phyloP scores from a whole-genome alignment of 140 eudicot species.

The Bidens hawaiensis region DNA sequence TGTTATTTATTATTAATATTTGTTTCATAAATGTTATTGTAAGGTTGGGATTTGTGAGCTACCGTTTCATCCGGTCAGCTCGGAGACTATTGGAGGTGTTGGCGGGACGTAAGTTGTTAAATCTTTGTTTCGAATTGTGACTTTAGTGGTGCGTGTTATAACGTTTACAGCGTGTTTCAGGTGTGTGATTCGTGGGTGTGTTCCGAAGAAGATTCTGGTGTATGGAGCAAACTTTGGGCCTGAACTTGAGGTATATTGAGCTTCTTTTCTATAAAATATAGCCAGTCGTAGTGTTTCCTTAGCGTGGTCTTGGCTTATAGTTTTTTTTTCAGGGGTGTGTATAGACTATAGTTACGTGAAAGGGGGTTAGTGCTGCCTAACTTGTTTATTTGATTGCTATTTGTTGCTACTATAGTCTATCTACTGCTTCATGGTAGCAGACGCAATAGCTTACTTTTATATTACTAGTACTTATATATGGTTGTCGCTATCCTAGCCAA shows the following conservation, averaged over 20 bases:
- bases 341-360: too few relatives aligned
- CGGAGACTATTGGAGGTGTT: slow-evolving; percentile 92
- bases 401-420: too few relatives aligned
- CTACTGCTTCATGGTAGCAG: too few relatives aligned
- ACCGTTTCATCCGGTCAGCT: slow-evolving; percentile 96
- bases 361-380: too few relatives aligned
- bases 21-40: neutral
- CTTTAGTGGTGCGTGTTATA: slow-evolving; percentile 7
- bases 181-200: slow-evolving; percentile 99
- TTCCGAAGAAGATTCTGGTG: slow-evolving; percentile 92
- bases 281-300: too few relatives aligned
- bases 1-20: slow-evolving; percentile 15
- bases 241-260: slow-evolving; percentile 79
- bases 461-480: too few relatives aligned
- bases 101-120: slow-evolving; percentile 91
- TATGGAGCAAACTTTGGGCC: slow-evolving; percentile 91
- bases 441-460: too few relatives aligned
- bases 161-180: slow-evolving; percentile 41
- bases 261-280: slow-evolving; percentile 7
- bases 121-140: neutral
- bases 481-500: too few relatives aligned
- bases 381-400: too few relatives aligned
- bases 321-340: too few relatives aligned
- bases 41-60: slow-evolving; percentile 98
- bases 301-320: too few relatives aligned